These are phyloP conservation scores for Gossypium davidsonii DNA, from an alignment of 441 rosid genomes.

Conservation along the genomic window DNA sequence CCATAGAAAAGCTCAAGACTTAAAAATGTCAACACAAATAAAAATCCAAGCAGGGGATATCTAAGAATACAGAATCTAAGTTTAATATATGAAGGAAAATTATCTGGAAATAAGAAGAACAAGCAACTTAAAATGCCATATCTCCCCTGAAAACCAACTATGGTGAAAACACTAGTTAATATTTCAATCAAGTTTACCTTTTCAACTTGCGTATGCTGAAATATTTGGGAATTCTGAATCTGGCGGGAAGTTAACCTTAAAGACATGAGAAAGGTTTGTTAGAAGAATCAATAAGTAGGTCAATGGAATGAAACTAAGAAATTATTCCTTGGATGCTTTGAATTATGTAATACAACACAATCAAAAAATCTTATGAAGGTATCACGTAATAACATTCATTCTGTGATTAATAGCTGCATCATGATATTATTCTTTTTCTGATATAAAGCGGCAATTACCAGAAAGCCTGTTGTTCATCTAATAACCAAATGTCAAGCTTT, in stretches of 20 bases:
- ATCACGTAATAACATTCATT: not conserved
- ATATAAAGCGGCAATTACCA: not conserved
- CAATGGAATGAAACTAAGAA: not conserved
- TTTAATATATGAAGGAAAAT: not conserved
- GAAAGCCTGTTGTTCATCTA: not conserved
- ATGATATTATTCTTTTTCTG: not conserved
- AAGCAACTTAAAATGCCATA: not conserved
- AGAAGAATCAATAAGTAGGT: constrained; percentile 12
- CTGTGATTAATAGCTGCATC: not conserved
- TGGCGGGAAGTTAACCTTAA: constrained; percentile 47
- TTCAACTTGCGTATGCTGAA: constrained; percentile 41
- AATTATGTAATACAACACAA: not conserved
- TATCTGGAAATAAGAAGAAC: not conserved
- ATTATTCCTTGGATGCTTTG: not conserved
- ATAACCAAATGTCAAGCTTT: not conserved
- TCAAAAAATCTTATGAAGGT: not conserved
- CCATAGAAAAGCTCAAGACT: not conserved
- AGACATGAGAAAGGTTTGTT: constrained; percentile 13
- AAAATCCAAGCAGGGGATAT: not conserved
- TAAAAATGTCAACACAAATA: not conserved
- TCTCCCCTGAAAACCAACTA: not conserved
- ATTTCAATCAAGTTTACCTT: constrained; percentile 40
- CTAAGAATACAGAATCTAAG: constrained; percentile 4
- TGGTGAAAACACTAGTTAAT: not conserved
- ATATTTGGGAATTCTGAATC: constrained; percentile 36